Conservation (phyloP, 31 red algal species). For the Asparagopsis taxiformis region DNA sequence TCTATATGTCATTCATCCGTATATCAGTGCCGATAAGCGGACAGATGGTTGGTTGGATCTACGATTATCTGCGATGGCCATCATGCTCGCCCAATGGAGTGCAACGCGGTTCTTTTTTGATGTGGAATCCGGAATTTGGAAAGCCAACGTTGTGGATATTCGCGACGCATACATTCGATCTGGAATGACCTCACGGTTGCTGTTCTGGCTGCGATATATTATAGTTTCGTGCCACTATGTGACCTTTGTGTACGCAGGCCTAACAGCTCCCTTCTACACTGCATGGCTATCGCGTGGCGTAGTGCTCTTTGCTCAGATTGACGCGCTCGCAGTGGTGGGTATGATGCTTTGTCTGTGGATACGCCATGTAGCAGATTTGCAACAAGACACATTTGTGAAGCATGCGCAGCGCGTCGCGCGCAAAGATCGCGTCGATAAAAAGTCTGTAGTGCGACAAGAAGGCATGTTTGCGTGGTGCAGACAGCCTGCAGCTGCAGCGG, state of each 20-base stretch:
- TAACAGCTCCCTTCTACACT: conserved; percentile 23
- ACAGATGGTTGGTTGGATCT: neutral
- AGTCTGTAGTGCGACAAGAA: conserved; percentile 15
- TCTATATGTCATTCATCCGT: neutral
- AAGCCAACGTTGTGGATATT: neutral
- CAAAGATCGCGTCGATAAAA: conserved; percentile 1
- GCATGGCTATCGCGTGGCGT: conserved; percentile 45
- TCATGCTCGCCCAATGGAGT: neutral
- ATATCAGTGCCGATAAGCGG: neutral
- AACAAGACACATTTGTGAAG: conserved; percentile 27
- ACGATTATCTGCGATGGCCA: neutral
- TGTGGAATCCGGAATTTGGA: neutral
- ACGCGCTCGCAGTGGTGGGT: conserved; percentile 14
- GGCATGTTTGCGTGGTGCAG: conserved; percentile 52
- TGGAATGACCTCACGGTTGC: neutral
- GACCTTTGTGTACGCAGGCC: conserved; percentile 34
- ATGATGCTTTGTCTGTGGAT: conserved; percentile 19
- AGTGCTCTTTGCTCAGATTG: conserved; percentile 4
- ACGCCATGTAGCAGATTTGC: conserved; percentile 23
- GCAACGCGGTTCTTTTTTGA: neutral
- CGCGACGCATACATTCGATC: neutral
- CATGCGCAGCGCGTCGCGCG: neutral
- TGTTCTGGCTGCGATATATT: conserved; percentile 16
- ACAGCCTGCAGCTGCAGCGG: conserved; percentile 48
- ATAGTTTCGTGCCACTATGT: conserved; percentile 14